Conservation (phyloP, 2,329 filamentous ascomycete species). For the Lasiodiplodia sp. region DNA sequence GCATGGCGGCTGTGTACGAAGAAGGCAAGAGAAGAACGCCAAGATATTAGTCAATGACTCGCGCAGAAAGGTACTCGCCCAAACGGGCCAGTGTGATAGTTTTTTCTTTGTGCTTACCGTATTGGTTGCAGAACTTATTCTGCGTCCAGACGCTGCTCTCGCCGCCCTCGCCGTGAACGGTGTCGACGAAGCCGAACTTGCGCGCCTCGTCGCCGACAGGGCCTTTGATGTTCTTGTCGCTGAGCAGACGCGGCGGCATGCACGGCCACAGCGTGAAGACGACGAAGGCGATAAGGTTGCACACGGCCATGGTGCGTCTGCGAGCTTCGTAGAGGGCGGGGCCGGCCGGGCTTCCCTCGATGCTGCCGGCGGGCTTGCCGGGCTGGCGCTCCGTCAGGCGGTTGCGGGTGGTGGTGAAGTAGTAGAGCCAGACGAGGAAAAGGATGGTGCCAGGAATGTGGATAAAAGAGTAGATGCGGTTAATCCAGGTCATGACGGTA, state of each 20-base stretch:
- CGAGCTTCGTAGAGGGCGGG: constrained; percentile 63
- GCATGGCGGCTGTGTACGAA: constrained; percentile 68
- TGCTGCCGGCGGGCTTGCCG: constrained; percentile 46
- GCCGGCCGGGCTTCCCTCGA: constrained; percentile 54
- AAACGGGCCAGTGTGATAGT: background rate
- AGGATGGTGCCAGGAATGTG: constrained; percentile 79
- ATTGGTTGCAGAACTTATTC: constrained; percentile 78
- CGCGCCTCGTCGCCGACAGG: constrained; percentile 65
- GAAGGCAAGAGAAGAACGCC: background rate
- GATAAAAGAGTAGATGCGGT: constrained; percentile 78
- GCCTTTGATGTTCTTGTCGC: constrained; percentile 61
- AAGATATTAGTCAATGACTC: background rate
- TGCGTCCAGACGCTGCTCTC: constrained; percentile 75
- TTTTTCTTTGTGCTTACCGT: constrained; percentile 57
- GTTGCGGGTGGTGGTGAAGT: constrained; percentile 71
- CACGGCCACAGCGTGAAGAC: constrained; percentile 67
- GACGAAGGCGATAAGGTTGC: constrained; percentile 66
- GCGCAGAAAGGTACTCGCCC: background rate
- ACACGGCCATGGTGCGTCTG: constrained; percentile 64
- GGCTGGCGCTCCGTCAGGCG: constrained; percentile 51
- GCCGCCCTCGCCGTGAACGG: constrained; percentile 63
- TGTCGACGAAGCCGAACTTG: constrained; percentile 66
- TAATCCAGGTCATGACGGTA: constrained; percentile 70
- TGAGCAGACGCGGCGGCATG: constrained; percentile 66
- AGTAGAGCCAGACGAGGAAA: constrained; percentile 72